Base-by-base conservation (phyloP, 2,329 filamentous ascomycete species). In the Venturia effusa region DNA sequence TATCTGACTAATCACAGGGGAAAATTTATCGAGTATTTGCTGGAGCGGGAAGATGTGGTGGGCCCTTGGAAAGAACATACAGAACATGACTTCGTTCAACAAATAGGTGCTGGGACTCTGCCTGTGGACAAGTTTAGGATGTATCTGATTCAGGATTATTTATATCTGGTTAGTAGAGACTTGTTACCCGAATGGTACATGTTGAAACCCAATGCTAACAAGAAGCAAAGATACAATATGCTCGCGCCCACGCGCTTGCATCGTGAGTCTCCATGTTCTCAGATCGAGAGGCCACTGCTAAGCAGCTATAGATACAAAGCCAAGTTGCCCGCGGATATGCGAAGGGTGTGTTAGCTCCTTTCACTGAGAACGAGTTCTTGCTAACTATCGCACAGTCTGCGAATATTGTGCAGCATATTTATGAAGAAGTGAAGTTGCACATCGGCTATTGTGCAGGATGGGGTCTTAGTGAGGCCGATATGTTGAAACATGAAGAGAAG, bases 81-180 rank as follows among this genome's bases (percentile, higher is more conserved):
- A 1, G 80, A 92, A 68, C 93, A 97, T 71, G 84, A 87, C 0
- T 97, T 97, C 71, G 89, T 96, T 51, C 79, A 86, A 70, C 84
- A 83, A 17, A 79, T 97, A 71, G 92, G 88, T 0, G 81, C 88
- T 65, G 92, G 91, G 0, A 88, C 83, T 8, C 78, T 97, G 24
- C 88, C 89, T 0, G 69, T 88, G 0, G 84, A 88, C 54, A 87
- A 86, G 0, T 97, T 96, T 79, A 94, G 92, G 74, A 83, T 88
- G 45, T 97, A 97, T 72, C 84, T 97, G 64, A 82, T 94, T 11
- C 93, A 97, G 70, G 93, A 97, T 71, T 97, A 97, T 70, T 80
- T 96, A 4, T 97, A 94, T 71, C 78, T 97, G 54, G 89, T 94
- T 70, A 51, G 80, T 71, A 32, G 45, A 41, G 22, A 51, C 22